A percentile compares a stretch with the other conserved stretches of the same genome.
phyloP scores from a whole-genome alignment of 345 rosid genomes.

The Eucalyptus erythrocorys region DNA sequence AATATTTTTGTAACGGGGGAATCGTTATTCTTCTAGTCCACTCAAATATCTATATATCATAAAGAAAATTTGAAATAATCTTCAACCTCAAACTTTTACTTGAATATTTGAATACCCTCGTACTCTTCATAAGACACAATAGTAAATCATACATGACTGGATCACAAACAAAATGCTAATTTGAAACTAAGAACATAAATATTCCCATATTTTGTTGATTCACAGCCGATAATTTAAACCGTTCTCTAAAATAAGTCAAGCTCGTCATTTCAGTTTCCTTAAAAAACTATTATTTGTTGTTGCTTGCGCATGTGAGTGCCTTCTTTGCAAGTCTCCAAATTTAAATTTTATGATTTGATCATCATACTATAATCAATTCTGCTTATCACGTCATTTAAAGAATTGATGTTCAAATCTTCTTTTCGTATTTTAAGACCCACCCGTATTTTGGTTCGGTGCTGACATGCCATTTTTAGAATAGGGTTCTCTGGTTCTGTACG shows the following conservation, averaged over 20 bases:
- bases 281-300: not conserved
- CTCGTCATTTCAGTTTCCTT: not conserved
- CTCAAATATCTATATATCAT: not conserved
- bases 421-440: not conserved
- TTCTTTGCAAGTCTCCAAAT: not conserved
- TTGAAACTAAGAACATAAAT: not conserved
- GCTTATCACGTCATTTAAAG: not conserved
- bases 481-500: not conserved
- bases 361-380: too few species aligned
- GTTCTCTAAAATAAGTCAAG: not conserved
- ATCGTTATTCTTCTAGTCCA: not conserved
- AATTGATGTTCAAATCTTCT: not conserved
- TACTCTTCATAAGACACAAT: not conserved
- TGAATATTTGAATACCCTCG: not conserved
- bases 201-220: not conserved
- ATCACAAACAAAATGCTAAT: not conserved
- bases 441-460: not conserved
- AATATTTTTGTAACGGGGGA: not conserved
- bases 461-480: not conserved
- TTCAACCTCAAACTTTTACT: not conserved
- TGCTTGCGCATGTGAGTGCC: not conserved
- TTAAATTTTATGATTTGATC: not conserved
- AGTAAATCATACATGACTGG: not conserved
- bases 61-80: not conserved
- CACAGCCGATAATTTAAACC: not conserved